Conservation (phyloP, 2,329 filamentous ascomycete genomes). For the Hirsutella minnesotensis region DNA sequence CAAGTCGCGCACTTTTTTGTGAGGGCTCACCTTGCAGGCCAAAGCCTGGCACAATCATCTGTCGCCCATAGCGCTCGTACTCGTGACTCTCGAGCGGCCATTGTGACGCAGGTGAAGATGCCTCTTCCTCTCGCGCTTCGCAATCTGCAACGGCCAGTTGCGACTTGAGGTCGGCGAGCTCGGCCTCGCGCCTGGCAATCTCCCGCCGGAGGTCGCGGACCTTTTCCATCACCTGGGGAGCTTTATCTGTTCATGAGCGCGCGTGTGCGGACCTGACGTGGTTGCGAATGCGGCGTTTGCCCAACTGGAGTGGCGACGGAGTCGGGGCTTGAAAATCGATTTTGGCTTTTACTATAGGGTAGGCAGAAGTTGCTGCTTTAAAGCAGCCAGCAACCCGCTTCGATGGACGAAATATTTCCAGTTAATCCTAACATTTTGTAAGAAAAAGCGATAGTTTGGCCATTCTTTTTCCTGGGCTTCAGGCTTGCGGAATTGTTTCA, state of each 20-base stretch:
- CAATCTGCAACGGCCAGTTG: slow-evolving; percentile 31
- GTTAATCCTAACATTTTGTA: too few species aligned
- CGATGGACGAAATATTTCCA: too few species aligned
- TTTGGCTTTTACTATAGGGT: too few species aligned
- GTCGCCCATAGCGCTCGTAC: slow-evolving; percentile 78
- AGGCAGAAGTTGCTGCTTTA: too few species aligned
- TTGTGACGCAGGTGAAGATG: slow-evolving; percentile 22
- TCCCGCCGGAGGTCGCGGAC: slow-evolving; percentile 30
- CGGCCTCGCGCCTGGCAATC: slow-evolving; percentile 34
- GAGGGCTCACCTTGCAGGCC: slow-evolving; percentile 50
- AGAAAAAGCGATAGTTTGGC: too few species aligned
- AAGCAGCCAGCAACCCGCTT: too few species aligned
- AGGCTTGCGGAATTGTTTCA: too few species aligned
- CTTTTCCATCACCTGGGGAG: slow-evolving; percentile 20
- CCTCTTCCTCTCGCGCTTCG: slow-evolving; percentile 3
- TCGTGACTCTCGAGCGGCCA: slow-evolving; percentile 65
- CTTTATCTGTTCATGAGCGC: neutral
- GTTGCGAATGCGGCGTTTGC: too few species aligned
- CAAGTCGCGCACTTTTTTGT: neutral
- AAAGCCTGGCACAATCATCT: slow-evolving; percentile 77
- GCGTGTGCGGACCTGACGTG: neutral
- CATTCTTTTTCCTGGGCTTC: too few species aligned
- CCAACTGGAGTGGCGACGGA: too few species aligned
- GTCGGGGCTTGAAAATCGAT: too few species aligned
- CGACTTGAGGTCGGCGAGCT: slow-evolving; percentile 31